These are phyloP conservation scores for Yamadazyma triangularis DNA, from an alignment of 1,139 yeast species.

Conservation along the genomic window DNA sequence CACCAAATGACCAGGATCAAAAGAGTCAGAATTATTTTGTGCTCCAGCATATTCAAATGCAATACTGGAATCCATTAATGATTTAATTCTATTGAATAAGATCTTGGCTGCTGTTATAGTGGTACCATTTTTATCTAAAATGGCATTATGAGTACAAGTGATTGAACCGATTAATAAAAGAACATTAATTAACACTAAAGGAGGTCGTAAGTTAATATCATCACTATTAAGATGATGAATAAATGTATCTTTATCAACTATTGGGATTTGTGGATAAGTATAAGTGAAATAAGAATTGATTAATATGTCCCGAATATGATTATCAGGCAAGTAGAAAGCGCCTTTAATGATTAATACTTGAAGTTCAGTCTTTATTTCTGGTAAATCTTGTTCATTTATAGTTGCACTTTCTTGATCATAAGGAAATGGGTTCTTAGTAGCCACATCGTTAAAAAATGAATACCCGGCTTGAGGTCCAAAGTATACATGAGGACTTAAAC, in stretches of 20 bases:
- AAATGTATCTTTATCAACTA: slow-evolving; percentile 57
- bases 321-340: slow-evolving; percentile 62
- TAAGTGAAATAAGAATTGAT: slow-evolving; percentile 58
- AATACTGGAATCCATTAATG: slow-evolving; percentile 63
- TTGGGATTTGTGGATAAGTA: slow-evolving; percentile 65
- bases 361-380: slow-evolving; percentile 33
- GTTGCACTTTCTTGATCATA: background rate
- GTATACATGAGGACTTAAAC: slow-evolving; percentile 5
- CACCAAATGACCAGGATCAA: slow-evolving; percentile 11
- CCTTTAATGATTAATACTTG: slow-evolving; percentile 62
- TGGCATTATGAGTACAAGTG: slow-evolving; percentile 50
- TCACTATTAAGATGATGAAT: slow-evolving; percentile 52
- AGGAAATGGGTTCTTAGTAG: background rate
- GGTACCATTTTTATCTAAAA: slow-evolving; percentile 52
- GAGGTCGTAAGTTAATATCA: slow-evolving; percentile 46
- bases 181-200: slow-evolving; percentile 60
- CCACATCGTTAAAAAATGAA: slow-evolving; percentile 6
- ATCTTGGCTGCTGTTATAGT: slow-evolving; percentile 52
- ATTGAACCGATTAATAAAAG: slow-evolving; percentile 64
- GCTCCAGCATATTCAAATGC: slow-evolving; percentile 44
- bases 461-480: slow-evolving; percentile 9
- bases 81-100: slow-evolving; percentile 69
- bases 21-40: slow-evolving; percentile 1
- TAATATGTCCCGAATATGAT: slow-evolving; percentile 53
- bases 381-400: slow-evolving; percentile 1